Evolutionary conservation across 2,329 filamentous ascomycete genomes (phyloP).

Genomic region (Lachnellula arida): DNA sequence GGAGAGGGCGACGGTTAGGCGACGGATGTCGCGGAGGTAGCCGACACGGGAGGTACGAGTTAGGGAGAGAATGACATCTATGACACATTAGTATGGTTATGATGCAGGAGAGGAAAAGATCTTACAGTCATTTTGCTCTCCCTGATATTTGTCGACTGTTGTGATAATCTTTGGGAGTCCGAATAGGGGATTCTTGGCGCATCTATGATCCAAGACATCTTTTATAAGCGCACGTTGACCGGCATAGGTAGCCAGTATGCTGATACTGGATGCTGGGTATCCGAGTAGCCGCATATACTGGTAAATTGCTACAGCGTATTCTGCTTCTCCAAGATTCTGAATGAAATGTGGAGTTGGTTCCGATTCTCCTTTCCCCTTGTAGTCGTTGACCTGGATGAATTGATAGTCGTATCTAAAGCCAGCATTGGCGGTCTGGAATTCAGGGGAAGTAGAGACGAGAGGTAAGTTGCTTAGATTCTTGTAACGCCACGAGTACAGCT

Average conservation of each 20-base stretch:
- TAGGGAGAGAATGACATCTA: slow-evolving; percentile 89
- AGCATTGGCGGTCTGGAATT: slow-evolving; percentile 80
- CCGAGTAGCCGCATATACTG: slow-evolving; percentile 97
- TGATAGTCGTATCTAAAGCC: slow-evolving; percentile 94
- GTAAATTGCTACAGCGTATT: slow-evolving; percentile 92
- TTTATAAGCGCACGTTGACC: slow-evolving; percentile 84
- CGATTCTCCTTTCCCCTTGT: slow-evolving; percentile 82
- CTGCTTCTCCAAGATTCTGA: slow-evolving; percentile 93
- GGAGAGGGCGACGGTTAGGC: slow-evolving; percentile 90
- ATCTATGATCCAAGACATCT: slow-evolving; percentile 81
- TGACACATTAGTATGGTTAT: slow-evolving; percentile 10
- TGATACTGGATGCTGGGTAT: slow-evolving; percentile 71
- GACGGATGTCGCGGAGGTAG: slow-evolving; percentile 88
- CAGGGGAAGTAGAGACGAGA: slow-evolving; percentile 59
- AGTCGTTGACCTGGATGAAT: slow-evolving; percentile 92
- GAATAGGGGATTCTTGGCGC: slow-evolving; percentile 77
- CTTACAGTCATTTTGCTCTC: slow-evolving; percentile 95
- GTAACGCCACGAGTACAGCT: slow-evolving; percentile 93
- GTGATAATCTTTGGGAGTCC: slow-evolving; percentile 84
- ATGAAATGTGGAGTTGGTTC: slow-evolving; percentile 93
- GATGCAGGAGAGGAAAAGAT: slow-evolving; percentile 38
- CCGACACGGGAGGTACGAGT: slow-evolving; percentile 85
- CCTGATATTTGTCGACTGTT: slow-evolving; percentile 98
- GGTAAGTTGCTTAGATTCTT: slow-evolving; percentile 73
- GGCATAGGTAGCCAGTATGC: slow-evolving; percentile 88